phyloP scores from a whole-genome alignment of 179 eudicot genomes.

The Carnegiea gigantea region DNA sequence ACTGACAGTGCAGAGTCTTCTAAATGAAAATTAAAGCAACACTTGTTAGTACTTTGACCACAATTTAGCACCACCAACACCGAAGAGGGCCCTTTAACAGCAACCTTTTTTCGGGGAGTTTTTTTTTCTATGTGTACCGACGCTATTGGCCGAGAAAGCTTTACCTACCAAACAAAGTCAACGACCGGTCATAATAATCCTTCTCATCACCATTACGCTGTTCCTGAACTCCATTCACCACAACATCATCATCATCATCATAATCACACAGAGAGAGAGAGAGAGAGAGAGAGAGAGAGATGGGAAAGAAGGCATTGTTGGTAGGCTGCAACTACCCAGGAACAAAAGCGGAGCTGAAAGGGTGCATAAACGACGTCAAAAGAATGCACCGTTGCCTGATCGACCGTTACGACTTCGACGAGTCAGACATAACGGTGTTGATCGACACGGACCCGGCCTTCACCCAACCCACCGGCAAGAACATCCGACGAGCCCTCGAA shows the following conservation, averaged over 20 bases:
- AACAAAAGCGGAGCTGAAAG: conserved; percentile 45
- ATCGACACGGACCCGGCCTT: conserved; percentile 57
- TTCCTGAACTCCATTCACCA: not conserved
- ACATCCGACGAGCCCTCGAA: conserved; percentile 51
- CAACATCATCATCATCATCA: not conserved
- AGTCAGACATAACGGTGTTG: conserved; percentile 51
- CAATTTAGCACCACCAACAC: too few species aligned
- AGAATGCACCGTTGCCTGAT: conserved; percentile 29
- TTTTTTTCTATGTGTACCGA: too few species aligned
- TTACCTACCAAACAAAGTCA: not conserved
- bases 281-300: not conserved
- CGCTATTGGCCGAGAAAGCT: too few species aligned
- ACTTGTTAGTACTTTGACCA: too few species aligned
- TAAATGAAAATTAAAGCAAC: too few species aligned
- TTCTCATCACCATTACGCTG: not conserved
- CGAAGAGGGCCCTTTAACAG: too few species aligned
- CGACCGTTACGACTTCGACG: conserved; percentile 49
- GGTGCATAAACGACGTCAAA: conserved; percentile 44
- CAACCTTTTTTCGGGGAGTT: too few species aligned
- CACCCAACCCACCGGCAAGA: conserved; percentile 60
- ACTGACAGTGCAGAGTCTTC: too few species aligned
- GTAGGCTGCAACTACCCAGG: conserved; percentile 46
- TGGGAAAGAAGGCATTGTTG: conserved; percentile 42
- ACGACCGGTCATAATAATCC: not conserved
- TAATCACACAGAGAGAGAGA: not conserved